Evolutionary conservation across 2,329 filamentous ascomycete species (phyloP).

Genomic region (Colletotrichum kahawae): DNA sequence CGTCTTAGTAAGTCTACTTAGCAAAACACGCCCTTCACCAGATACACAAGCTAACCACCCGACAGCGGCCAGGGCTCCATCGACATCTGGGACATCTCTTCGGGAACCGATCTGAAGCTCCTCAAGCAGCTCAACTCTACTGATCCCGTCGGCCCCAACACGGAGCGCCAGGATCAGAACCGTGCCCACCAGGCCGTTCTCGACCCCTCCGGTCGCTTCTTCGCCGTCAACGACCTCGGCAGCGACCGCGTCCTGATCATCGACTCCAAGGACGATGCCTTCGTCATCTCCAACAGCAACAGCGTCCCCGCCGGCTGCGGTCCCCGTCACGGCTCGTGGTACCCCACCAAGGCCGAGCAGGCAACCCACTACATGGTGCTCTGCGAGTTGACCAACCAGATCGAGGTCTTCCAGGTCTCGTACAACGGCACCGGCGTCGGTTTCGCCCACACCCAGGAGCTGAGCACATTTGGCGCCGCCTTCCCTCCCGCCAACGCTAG

Average conservation of each 20-base stretch:
- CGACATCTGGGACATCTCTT: conserved; percentile 50
- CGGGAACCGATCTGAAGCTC: conserved; percentile 37
- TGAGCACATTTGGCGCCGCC: conserved; percentile 40
- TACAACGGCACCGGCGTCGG: conserved; percentile 40
- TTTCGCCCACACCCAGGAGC: conserved; percentile 39
- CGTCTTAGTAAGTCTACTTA: conserved; percentile 36
- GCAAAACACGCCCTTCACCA: too few relatives aligned
- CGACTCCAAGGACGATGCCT: conserved; percentile 46
- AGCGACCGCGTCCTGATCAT: conserved; percentile 52
- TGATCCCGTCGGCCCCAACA: conserved; percentile 36
- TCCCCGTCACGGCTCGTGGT: conserved; percentile 57
- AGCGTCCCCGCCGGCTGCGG: conserved; percentile 45
- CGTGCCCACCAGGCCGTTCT: conserved; percentile 54
- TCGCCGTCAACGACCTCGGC: conserved; percentile 54
- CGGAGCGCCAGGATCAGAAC: conserved; percentile 34
- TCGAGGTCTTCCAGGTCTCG: conserved; percentile 46
- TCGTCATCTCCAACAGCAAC: conserved; percentile 38
- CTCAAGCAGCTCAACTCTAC: conserved; percentile 42
- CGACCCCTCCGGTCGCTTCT: conserved; percentile 54
- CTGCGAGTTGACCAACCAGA: conserved; percentile 50
- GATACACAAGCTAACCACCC: neutral
- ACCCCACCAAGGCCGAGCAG: conserved; percentile 33
- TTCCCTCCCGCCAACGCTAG: conserved; percentile 38
- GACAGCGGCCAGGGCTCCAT: conserved; percentile 38
- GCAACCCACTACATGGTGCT: conserved; percentile 52